Conservation (phyloP, 192 early-diverging fungal species). For the Dispira parvispora region DNA sequence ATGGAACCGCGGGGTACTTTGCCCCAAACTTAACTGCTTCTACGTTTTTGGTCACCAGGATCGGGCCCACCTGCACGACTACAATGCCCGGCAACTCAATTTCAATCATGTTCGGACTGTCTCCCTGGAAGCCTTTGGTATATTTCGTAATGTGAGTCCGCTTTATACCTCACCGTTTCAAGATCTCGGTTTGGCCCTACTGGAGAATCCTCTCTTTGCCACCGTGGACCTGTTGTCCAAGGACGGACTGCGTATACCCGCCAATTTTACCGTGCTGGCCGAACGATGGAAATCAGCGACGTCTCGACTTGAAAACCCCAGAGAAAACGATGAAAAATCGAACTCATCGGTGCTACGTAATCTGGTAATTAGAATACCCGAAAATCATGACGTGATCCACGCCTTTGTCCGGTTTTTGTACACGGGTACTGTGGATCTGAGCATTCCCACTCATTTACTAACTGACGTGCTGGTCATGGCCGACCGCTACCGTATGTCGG, state of each 20-base stretch:
- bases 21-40: slow-evolving; percentile 42
- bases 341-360: not conserved
- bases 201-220: slow-evolving; percentile 35
- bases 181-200: slow-evolving; percentile 36
- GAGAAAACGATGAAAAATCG: not conserved
- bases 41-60: slow-evolving; percentile 55
- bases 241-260: slow-evolving; percentile 32
- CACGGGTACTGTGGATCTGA: slow-evolving; percentile 5
- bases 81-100: slow-evolving; percentile 61
- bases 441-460: not conserved
- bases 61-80: slow-evolving; percentile 52
- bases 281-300: slow-evolving; percentile 29
- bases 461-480: not conserved
- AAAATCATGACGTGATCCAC: not conserved
- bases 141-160: not conserved
- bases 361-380: not conserved
- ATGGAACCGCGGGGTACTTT: slow-evolving; percentile 60
- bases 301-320: not conserved
- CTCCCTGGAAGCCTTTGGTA: slow-evolving; percentile 57
- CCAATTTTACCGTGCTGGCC: slow-evolving; percentile 34
- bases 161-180: slow-evolving; percentile 13
- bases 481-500: not conserved
- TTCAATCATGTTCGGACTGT: slow-evolving; percentile 58
- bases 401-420: slow-evolving; percentile 3
- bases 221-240: slow-evolving; percentile 38